Evolutionary conservation across 345 rosid species (phyloP), one percentile per base, ranked within the genome.

Genomic region (Linum tenue): DNA sequence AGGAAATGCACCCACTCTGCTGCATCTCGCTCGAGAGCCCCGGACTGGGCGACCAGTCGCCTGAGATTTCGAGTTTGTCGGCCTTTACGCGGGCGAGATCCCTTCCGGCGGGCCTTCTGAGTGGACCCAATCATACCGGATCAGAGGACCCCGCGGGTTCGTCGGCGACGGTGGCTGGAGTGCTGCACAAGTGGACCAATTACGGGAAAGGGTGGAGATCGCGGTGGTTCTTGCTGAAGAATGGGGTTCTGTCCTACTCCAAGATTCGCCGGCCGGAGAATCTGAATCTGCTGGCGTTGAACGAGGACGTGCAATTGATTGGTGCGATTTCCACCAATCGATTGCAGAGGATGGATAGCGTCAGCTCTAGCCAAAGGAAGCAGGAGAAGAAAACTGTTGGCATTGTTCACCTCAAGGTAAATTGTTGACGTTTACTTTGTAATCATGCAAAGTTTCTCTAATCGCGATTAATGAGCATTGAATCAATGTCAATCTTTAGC

Each of bases 171-270:
- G 92, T 87, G 5, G 96, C 92, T 53, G 99, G 99, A 67, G 79
- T 88, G 35, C 80, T 94, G 39, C 79, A 85, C 62, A 94, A 94
- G 86, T 94, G 99, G 99, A 94, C 99, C 0, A 94, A 94, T 80
- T 94, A 84, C 76, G 90, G 99, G 7, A 94, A 88, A 67, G 97
- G 99, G 39, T 94, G 99, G 98, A 90, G 97, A 84, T 90, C 95
- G 73, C 80, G 99, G 67, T 94, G 95, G 95, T 90, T 94, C 77
- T 71, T 82, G 48, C 85, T 94, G 64, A 84, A 83, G 53, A 84
- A 88, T 60, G 97, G 96, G 31, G 80, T 83, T 60, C 81, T 94
- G 1, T 90, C 92, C 43, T 94, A 94, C 72, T 90, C 90, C 36
- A 90, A 88, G 85, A 80, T 83, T 77, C 88, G 85, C 38, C 76